A percentile compares a stretch with the other conserved stretches of the same genome.
Evolutionary conservation across 805 yeast species (phyloP).

Genomic region (Pichia nanzhaoensis): DNA sequence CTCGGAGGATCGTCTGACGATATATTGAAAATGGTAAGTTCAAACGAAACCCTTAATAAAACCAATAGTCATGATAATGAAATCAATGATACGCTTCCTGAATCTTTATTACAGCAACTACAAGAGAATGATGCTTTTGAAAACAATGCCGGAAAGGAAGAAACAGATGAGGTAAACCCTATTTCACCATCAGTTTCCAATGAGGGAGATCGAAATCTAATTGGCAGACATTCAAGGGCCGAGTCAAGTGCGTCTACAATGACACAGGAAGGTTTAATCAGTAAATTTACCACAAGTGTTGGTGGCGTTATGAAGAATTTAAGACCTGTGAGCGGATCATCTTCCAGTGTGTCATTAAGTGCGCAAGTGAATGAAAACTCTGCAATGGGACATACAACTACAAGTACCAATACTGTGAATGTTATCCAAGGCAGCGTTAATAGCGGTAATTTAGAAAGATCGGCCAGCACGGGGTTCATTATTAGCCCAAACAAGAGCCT

Average conservation of each 20-base stretch:
- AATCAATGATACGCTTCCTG: constrained; percentile 13
- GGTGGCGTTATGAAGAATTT: constrained; percentile 32
- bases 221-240: constrained; percentile 5
- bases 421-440: not conserved
- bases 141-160: not conserved
- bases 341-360: constrained; percentile 27
- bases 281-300: constrained; percentile 27
- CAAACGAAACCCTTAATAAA: not conserved
- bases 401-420: not conserved
- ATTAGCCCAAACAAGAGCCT: constrained; percentile 6
- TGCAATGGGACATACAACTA: not conserved
- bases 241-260: constrained; percentile 8
- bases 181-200: not conserved
- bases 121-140: constrained; percentile 27
- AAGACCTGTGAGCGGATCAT: constrained; percentile 28
- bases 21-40: not conserved
- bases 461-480: constrained; percentile 2
- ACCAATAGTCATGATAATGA: not conserved
- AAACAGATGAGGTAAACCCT: not conserved
- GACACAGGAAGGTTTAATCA: constrained; percentile 23
- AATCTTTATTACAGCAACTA: constrained; percentile 24
- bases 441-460: not conserved
- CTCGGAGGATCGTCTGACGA: constrained; percentile 16
- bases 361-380: not conserved
- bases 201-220: not conserved